Percentiles rank a stretch among this genome's conserved stretches.
Evolutionary conservation across 305 asterid genomes (phyloP).

Genomic region (Striga hermonthica): DNA sequence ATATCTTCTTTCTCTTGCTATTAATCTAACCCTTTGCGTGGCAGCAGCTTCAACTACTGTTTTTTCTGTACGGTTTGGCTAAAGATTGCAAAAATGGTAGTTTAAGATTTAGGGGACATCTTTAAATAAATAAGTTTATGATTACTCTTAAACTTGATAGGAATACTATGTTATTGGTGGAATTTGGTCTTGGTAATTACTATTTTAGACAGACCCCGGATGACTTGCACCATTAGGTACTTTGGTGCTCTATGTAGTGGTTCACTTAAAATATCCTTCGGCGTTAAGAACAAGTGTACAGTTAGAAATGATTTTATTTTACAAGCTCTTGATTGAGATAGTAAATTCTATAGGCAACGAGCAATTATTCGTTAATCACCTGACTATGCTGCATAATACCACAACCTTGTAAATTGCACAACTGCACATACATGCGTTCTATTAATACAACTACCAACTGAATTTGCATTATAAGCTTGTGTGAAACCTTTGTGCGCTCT

Average conservation of each 20-base stretch:
- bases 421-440: conserved; percentile 24
- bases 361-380: conserved; percentile 15
- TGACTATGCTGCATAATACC: conserved; percentile 1
- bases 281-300: no score
- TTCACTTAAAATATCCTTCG: conserved; percentile 24
- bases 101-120: no score
- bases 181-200: conserved; percentile 12
- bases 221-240: not conserved
- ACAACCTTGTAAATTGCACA: conserved; percentile 18
- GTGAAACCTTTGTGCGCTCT: conserved; percentile 18
- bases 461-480: conserved; percentile 17
- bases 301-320: not conserved
- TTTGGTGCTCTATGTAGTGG: not conserved
- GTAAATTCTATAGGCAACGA: conserved; percentile 24
- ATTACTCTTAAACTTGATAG: no score
- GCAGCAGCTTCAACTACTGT: no score
- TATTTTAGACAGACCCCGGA: not conserved
- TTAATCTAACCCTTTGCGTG: no score
- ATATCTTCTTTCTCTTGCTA: conserved; percentile 16
- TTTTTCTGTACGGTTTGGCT: no score
- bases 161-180: not conserved
- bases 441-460: conserved; percentile 25
- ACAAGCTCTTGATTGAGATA: not conserved
- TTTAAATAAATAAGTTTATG: no score
- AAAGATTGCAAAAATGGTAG: no score